A percentile compares a stretch with the other conserved stretches of the same genome.
Evolutionary conservation across 306 rosid genomes (phyloP).

Genomic region (Cucumis sativus): DNA sequence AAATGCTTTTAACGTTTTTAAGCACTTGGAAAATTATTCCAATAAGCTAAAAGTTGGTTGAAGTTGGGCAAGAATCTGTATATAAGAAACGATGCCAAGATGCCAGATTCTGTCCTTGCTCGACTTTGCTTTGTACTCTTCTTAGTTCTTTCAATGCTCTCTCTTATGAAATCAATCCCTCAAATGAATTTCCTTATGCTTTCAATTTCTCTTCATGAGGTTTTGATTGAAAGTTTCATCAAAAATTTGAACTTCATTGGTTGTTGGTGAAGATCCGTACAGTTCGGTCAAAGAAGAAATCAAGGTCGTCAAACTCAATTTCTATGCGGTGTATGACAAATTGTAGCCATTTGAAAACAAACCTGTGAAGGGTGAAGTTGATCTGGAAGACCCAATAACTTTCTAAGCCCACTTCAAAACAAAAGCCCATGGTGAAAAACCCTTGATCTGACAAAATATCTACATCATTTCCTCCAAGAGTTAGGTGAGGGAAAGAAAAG

Average conservation of each 20-base stretch:
- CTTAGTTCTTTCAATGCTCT: neutral
- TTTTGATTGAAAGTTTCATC: too few relatives aligned
- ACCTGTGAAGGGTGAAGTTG: too few relatives aligned
- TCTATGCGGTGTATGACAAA: neutral
- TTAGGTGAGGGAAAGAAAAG: neutral
- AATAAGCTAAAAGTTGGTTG: too few relatives aligned
- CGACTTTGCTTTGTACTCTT: neutral
- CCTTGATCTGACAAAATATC: neutral
- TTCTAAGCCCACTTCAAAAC: neutral
- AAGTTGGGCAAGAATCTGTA: too few relatives aligned
- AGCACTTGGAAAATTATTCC: too few relatives aligned
- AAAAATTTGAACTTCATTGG: neutral
- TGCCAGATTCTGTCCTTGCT: neutral
- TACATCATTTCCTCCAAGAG: neutral
- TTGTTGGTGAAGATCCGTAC: neutral
- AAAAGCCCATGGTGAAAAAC: neutral
- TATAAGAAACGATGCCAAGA: too few relatives aligned
- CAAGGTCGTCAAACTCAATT: neutral
- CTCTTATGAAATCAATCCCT: neutral
- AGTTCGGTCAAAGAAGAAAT: neutral
- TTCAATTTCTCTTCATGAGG: too few relatives aligned
- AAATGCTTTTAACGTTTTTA: too few relatives aligned
- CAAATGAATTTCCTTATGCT: neutral
- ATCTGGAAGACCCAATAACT: neutral
- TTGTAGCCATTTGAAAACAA: neutral